These are phyloP conservation scores for Euphorbia tirucalli DNA, from an alignment of 345 rosid species.

Conservation along the genomic window DNA sequence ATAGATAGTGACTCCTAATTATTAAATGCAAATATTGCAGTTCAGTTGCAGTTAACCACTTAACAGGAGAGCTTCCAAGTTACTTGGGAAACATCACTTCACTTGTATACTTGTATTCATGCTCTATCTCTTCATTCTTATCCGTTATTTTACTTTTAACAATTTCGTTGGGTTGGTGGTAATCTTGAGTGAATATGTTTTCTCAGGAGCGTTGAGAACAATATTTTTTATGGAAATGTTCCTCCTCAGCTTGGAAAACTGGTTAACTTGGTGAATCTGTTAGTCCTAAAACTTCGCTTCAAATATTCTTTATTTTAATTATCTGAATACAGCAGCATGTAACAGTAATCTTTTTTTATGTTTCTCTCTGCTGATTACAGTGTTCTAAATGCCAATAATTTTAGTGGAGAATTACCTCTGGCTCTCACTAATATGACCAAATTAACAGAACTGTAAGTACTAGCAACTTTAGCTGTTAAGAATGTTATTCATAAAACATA, in stretches of 20 bases:
- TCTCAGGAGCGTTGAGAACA: conserved; percentile 14
- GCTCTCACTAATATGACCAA: conserved; percentile 9
- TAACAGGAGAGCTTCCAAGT: conserved; percentile 44
- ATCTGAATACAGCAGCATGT: background rate
- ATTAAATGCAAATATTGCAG: conserved; percentile 23
- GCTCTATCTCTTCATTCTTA: background rate
- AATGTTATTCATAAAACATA: background rate
- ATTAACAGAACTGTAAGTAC: conserved; percentile 11
- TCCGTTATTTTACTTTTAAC: background rate
- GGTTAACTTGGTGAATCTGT: conserved; percentile 10
- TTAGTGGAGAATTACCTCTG: conserved; percentile 12
- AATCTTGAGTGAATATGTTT: background rate
- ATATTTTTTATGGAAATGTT: conserved; percentile 10
- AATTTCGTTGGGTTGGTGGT: background rate
- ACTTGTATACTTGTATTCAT: conserved; percentile 22
- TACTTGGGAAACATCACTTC: conserved; percentile 35
- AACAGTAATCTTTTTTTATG: background rate
- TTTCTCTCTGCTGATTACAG: conserved; percentile 3
- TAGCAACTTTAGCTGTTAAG: background rate
- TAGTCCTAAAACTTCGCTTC: background rate
- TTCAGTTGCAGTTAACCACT: conserved; percentile 35
- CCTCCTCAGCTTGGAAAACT: conserved; percentile 19
- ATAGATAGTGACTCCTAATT: background rate
- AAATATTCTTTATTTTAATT: background rate
- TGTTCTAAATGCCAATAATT: conserved; percentile 20